Conservation (phyloP, 345 rosid species). For the Toxicodendron radicans region DNA sequence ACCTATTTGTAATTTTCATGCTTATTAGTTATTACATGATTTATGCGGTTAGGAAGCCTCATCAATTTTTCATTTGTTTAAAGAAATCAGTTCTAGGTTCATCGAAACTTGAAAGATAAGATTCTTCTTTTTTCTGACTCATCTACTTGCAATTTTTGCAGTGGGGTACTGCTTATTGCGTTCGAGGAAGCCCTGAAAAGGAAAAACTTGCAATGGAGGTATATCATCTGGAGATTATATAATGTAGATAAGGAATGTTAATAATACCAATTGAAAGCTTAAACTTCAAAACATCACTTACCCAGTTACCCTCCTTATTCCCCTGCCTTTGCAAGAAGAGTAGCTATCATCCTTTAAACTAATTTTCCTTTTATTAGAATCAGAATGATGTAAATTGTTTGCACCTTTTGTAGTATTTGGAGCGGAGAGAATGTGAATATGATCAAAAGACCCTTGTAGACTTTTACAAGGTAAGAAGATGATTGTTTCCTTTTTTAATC, state of each 20-base stretch:
- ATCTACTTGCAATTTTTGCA: conserved; percentile 23
- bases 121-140: conserved; percentile 15
- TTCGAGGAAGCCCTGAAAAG: conserved; percentile 75
- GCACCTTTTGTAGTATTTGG: conserved; percentile 64
- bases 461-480: conserved; percentile 68
- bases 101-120: too few species aligned
- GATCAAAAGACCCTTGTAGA: conserved; percentile 71
- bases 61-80: neutral
- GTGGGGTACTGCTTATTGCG: conserved; percentile 97
- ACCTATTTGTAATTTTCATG: neutral
- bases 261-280: neutral
- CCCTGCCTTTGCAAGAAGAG: neutral
- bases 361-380: neutral
- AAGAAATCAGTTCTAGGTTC: neutral
- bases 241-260: neutral
- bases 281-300: neutral
- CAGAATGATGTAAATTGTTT: neutral
- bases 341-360: neutral
- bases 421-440: conserved; percentile 94
- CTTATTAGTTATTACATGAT: neutral
- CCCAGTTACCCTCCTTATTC: neutral
- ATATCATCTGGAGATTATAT: conserved; percentile 17
- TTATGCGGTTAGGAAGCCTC: conserved; percentile 1
- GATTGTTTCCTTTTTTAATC: neutral
- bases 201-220: conserved; percentile 90